These are phyloP conservation scores for Hyphopichia wangnamkhiaoensis DNA, from an alignment of 1,139 yeast species.

Conservation along the genomic window DNA sequence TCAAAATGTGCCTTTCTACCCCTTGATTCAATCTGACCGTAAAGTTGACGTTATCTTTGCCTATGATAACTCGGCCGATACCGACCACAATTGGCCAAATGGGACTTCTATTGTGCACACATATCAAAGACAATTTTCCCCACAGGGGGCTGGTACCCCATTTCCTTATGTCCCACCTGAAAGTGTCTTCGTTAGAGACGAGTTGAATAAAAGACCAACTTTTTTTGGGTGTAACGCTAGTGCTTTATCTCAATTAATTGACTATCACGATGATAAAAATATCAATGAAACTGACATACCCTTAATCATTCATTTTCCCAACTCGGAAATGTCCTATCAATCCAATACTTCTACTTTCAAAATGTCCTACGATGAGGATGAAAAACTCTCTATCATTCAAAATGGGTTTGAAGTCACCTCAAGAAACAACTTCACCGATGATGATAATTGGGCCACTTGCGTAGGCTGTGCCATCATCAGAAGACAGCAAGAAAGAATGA, in stretches of 20 bases:
- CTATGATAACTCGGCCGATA: constrained; percentile 84
- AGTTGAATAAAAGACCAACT: constrained; percentile 33
- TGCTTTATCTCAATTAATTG: constrained; percentile 29
- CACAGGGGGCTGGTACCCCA: constrained; percentile 42
- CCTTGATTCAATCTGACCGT: constrained; percentile 71
- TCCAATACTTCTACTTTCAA: constrained; percentile 43
- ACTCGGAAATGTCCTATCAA: constrained; percentile 28
- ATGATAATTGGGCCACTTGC: constrained; percentile 41
- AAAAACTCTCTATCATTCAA: constrained; percentile 29
- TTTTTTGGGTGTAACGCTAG: constrained; percentile 45
- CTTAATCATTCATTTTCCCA: constrained; percentile 41
- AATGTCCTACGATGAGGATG: constrained; percentile 39
- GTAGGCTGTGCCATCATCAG: constrained; percentile 50
- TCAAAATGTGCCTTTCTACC: constrained; percentile 78
- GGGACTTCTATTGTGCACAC: constrained; percentile 68
- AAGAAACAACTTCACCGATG: constrained; percentile 36
- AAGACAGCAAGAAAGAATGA: constrained; percentile 43
- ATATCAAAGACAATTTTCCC: constrained; percentile 48
- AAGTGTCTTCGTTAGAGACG: constrained; percentile 26
- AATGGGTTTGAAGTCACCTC: constrained; percentile 45
- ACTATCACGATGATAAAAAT: constrained; percentile 26
- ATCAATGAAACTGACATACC: constrained; percentile 39
- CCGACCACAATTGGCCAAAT: constrained; percentile 68
- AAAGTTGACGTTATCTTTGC: constrained; percentile 80
- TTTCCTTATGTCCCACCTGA: constrained; percentile 43